A percentile compares a stretch with the other conserved stretches of the same genome.
Evolutionary conservation across 2,329 filamentous ascomycete genomes (phyloP).

Genomic region (Endoconidiophora laricicola): DNA sequence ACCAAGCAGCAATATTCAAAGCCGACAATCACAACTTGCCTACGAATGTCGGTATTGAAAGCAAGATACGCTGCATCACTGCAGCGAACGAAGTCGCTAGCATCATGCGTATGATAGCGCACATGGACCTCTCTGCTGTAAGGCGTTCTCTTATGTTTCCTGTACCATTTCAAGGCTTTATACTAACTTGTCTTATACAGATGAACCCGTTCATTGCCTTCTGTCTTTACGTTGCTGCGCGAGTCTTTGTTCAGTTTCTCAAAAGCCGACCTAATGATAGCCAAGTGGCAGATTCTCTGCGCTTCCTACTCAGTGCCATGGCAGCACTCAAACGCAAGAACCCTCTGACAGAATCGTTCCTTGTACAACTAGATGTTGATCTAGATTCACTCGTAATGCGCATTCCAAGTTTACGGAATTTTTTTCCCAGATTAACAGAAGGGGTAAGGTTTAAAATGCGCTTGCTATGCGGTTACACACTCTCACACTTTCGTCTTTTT

Average conservation of each 20-base stretch:
- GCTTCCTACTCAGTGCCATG: conserved; percentile 83
- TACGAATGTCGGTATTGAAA: conserved; percentile 64
- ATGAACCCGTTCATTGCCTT: conserved; percentile 95
- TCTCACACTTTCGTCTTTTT: not conserved
- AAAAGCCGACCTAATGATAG: conserved; percentile 80
- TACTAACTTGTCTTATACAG: conserved; percentile 28
- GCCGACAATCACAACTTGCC: conserved; percentile 77
- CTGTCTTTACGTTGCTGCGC: conserved; percentile 85
- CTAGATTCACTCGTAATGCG: conserved; percentile 55
- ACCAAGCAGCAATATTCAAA: conserved; percentile 96
- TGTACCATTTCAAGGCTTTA: not conserved
- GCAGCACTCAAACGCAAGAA: conserved; percentile 76
- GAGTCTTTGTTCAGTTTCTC: conserved; percentile 92
- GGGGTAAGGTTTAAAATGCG: conserved; percentile 26
- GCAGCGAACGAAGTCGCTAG: conserved; percentile 86
- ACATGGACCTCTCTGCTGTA: conserved; percentile 70
- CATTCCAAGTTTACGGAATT: conserved; percentile 38
- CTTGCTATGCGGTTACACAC: not conserved
- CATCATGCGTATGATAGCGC: conserved; percentile 89
- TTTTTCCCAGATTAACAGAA: conserved; percentile 36
- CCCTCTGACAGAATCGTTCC: conserved; percentile 82
- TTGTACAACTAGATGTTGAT: conserved; percentile 86
- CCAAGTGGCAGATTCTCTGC: conserved; percentile 62
- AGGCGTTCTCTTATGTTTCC: conserved; percentile 20
- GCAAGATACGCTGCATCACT: conserved; percentile 82